Base-by-base conservation (phyloP, 352 stramenopile species). In the Saprolegnia diclina region DNA sequence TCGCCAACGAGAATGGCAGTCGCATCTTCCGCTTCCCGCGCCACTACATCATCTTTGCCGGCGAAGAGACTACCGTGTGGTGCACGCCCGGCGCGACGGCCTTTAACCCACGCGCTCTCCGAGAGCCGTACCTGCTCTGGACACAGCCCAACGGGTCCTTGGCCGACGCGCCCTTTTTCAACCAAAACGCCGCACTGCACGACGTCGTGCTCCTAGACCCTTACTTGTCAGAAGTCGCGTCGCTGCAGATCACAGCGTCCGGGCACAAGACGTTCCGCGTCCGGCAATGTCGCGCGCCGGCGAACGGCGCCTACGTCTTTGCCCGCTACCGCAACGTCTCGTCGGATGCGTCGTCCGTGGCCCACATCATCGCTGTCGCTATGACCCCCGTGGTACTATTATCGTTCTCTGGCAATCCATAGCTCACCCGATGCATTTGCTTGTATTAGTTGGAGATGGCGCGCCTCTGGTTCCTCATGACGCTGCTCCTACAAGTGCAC, bases 61-160 rank as follows among this genome's bases (percentile, higher is more conserved):
- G 86, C n/a, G 84, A 91, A 44, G 82, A 94, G 53, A 84, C 92
- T 50, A 92, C 82, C 54, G 72, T 94, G 18, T 94, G 86, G 86
- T 92, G 83, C 68, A 79, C 79, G 32, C 86, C 86, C 14, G 79
- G 78, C 67, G 72, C 64, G 1, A 80, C 89, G 29, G 78, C 90
- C 57, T 73, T 92, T 22, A 80, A 90, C 72, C 83, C 85, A 44
- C 78, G 89, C 74, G 90, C 90, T 56, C 71, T 94, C 48, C 71
- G 90, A 53, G 80, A 83, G 73, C 86, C 83, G 24, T 94, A 90
- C 70, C 74, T 94, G 24, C 90, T 94, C 69, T 94, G 86, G 86
- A 91, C 80, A 13, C 75, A 71, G 14, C 61, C 62, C 5, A 76
- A 87, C 54, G 84, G 86, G 9, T 79, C 83, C 54, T 63, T 92